Evolutionary conservation across 2,329 filamentous ascomycete species (phyloP).

Genomic region (Trichoderma hamatum): DNA sequence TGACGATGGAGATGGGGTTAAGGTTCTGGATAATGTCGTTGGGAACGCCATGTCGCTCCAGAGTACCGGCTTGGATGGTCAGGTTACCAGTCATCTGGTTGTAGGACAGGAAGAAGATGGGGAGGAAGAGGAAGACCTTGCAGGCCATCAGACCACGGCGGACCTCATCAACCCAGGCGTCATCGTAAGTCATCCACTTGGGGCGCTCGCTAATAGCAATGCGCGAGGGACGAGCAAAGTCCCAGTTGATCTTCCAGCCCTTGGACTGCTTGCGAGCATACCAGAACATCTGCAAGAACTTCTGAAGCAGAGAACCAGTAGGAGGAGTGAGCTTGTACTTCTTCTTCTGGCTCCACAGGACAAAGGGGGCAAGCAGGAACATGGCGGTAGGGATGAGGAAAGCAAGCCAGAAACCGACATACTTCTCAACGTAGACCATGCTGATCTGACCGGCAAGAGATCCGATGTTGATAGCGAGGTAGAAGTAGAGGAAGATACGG

Average conservation of each 20-base stretch:
- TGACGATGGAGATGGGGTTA: constrained; percentile 73
- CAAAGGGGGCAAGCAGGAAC: constrained; percentile 64
- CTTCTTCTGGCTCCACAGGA: constrained; percentile 63
- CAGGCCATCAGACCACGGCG: constrained; percentile 70
- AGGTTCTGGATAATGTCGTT: constrained; percentile 79
- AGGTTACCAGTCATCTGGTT: constrained; percentile 65
- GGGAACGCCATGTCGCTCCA: constrained; percentile 70
- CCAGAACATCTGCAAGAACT: constrained; percentile 63
- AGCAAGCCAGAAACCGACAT: constrained; percentile 74
- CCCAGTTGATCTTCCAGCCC: constrained; percentile 69
- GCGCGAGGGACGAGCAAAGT: constrained; percentile 67
- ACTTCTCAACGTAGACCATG: constrained; percentile 76
- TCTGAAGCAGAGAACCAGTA: constrained; percentile 71
- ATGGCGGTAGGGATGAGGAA: constrained; percentile 68
- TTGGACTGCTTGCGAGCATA: constrained; percentile 66
- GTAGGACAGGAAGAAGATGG: constrained; percentile 63
- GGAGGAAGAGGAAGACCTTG: constrained; percentile 71
- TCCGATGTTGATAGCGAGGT: constrained; percentile 63
- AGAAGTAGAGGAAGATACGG: constrained; percentile 68
- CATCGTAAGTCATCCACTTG: constrained; percentile 79
- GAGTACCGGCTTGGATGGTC: constrained; percentile 65
- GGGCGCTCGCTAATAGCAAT: constrained; percentile 61
- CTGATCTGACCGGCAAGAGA: constrained; percentile 57
- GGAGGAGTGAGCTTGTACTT: constrained; percentile 66
- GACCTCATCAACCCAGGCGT: constrained; percentile 81